Evolutionary conservation across 2,329 filamentous ascomycete genomes (phyloP).

Genomic region (Ascochyta pisi): DNA sequence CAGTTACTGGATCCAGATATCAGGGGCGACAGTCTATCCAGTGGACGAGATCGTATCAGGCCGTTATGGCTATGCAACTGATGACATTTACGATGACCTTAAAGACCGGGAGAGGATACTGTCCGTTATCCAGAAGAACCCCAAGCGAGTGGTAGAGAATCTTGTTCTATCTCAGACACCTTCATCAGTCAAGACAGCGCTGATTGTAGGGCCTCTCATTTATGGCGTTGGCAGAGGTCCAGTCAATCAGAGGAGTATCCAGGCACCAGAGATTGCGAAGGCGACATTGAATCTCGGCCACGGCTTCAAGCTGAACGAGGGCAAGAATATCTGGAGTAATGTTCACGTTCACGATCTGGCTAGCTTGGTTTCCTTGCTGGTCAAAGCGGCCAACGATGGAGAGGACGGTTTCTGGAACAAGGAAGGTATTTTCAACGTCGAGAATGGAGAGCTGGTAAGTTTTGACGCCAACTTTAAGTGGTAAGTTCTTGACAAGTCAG

Average conservation of each 20-base stretch:
- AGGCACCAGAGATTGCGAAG: slow-evolving; percentile 61
- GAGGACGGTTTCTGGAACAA: slow-evolving; percentile 57
- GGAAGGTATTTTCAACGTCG: slow-evolving; percentile 68
- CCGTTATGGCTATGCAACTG: slow-evolving; percentile 11
- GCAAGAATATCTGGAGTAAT: slow-evolving; percentile 61
- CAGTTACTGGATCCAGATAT: slow-evolving; percentile 21
- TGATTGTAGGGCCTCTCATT: slow-evolving; percentile 69
- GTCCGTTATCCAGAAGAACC: slow-evolving; percentile 8
- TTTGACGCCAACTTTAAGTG: too few species aligned
- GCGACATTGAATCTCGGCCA: slow-evolving; percentile 57
- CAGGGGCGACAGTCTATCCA: slow-evolving; percentile 18
- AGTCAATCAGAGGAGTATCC: slow-evolving; percentile 59
- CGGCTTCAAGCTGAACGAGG: slow-evolving; percentile 60
- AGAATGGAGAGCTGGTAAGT: slow-evolving; percentile 55
- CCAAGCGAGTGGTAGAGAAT: slow-evolving; percentile 27
- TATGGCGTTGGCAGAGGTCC: slow-evolving; percentile 65
- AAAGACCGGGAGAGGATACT: slow-evolving; percentile 15
- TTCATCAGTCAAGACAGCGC: slow-evolving; percentile 32
- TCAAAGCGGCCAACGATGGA: slow-evolving; percentile 55
- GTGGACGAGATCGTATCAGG: slow-evolving; percentile 14
- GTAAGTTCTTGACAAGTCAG: neutral
- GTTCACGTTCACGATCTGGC: slow-evolving; percentile 66
- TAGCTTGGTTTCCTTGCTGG: slow-evolving; percentile 58
- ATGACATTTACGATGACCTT: slow-evolving; percentile 14
- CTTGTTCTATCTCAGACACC: slow-evolving; percentile 18